Base-by-base conservation (phyloP, 129 eudicot genomes). In the Centrapalus pauciflorus region DNA sequence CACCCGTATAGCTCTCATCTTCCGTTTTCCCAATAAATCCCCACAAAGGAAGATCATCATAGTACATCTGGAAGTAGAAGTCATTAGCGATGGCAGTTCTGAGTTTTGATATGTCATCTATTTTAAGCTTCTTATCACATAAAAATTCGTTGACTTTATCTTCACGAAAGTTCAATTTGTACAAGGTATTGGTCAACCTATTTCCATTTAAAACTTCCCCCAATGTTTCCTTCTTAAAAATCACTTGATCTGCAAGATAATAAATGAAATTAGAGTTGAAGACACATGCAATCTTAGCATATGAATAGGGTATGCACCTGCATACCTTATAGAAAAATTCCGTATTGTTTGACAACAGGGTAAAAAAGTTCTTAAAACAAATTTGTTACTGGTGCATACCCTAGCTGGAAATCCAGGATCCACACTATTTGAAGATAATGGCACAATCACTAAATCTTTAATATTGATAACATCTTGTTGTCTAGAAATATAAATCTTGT, bases 1-100 rank as follows among this genome's bases (percentile, higher is more conserved):
- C 85, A 29, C 56, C 29, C 35, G 55, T 41, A 75, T 60, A 70
- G 32, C 54, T 80, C 29, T 72, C 79, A 4, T 78, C 79, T 77
- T 93, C 98, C 64, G 71, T 66, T 81, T 82, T 93, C 35, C 98
- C 98, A 32, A 84, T 62, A 68, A 81, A 93, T 50, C 95, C 98
- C 96, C 98, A 88, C 24, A 93, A 40, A 16, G 98, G 95, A 74
- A 93, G 96, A 84, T 85, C 92, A 30, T 93, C 96, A 32, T 73
- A 88, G 76, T 85, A 84, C 98, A 88, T 83, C 52, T 88, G 91
- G 81, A 79, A 93, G 84, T 93, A 93, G 66, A 59, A 93, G 5
- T 93, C 98, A 26, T 64, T 61, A 41, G 3, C 37, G 59, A 93
- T 73, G 12, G 96, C 91, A 11, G 82, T 70, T 73, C 70, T 84